A percentile compares a stretch with the other conserved stretches of the same genome.
Evolutionary conservation across 2,329 filamentous ascomycete genomes (phyloP).

Genomic region (Penicillium occitanis): DNA sequence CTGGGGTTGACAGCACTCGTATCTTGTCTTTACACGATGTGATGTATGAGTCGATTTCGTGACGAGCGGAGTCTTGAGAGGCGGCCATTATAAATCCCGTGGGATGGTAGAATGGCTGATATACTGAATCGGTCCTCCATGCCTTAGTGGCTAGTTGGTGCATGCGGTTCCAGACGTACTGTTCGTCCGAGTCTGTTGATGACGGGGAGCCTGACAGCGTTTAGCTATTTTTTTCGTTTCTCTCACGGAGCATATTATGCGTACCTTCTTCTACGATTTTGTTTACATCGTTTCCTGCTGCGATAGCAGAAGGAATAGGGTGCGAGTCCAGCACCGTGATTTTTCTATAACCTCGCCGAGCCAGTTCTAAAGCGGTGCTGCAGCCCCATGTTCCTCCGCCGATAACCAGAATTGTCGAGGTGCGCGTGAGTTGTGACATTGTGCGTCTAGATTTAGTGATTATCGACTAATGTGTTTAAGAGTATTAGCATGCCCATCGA

Average conservation of each 20-base stretch:
- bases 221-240: not conserved
- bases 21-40: constrained; percentile 12
- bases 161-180: constrained; percentile 20
- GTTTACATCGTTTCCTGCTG: constrained; percentile 46
- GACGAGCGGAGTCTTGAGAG: not conserved
- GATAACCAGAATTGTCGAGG: constrained; percentile 36
- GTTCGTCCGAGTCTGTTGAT: constrained; percentile 8
- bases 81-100: constrained; percentile 30
- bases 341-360: constrained; percentile 42
- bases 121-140: constrained; percentile 45
- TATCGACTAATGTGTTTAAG: not conserved
- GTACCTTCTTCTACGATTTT: constrained; percentile 37
- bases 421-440: constrained; percentile 11
- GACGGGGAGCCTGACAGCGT: not conserved
- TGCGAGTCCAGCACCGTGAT: constrained; percentile 46
- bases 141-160: constrained; percentile 29
- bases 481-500: too few species aligned
- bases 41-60: constrained; percentile 4
- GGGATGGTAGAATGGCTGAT: constrained; percentile 43
- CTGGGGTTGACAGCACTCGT: constrained; percentile 37
- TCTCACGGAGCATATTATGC: not conserved
- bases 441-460: not conserved
- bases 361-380: constrained; percentile 45
- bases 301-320: constrained; percentile 44
- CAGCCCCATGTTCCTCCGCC: constrained; percentile 48